These are phyloP conservation scores for Lachancea quebecensis DNA, from an alignment of 805 yeast species.

Conservation along the genomic window DNA sequence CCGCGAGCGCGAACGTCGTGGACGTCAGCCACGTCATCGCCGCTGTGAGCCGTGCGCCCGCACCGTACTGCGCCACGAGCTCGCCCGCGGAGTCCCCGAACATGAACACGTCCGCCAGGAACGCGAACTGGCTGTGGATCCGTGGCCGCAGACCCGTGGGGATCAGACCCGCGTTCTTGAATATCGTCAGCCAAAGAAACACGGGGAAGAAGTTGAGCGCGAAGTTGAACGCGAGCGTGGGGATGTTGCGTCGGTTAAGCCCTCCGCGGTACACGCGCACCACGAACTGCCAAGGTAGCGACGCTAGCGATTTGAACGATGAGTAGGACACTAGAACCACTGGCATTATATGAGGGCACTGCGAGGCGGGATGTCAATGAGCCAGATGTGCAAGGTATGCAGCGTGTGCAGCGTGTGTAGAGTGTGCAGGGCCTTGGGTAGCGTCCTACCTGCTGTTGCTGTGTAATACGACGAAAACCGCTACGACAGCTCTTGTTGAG, in stretches of 20 bases:
- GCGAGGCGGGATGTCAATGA: background rate
- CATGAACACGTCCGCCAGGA: constrained; percentile 24
- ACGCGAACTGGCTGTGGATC: constrained; percentile 45
- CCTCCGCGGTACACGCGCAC: constrained; percentile 18
- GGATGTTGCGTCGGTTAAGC: constrained; percentile 34
- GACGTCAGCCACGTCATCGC: constrained; percentile 12
- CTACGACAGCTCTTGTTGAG: too few relatives aligned
- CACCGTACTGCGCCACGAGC: constrained; percentile 17
- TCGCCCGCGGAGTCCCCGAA: constrained; percentile 30
- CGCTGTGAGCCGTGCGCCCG: constrained; percentile 7
- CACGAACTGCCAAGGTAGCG: constrained; percentile 3
- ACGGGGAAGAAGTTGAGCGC: constrained; percentile 46
- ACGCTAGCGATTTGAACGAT: constrained; percentile 3
- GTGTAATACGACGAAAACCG: too few relatives aligned
- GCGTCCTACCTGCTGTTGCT: too few relatives aligned
- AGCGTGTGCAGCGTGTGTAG: too few relatives aligned
- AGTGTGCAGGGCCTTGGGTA: too few relatives aligned
- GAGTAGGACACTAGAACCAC: background rate
- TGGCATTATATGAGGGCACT: background rate
- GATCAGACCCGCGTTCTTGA: constrained; percentile 52
- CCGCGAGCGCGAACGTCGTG: constrained; percentile 13
- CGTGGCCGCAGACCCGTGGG: constrained; percentile 49
- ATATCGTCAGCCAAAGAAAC: constrained; percentile 47
- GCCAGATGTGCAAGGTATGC: too few relatives aligned
- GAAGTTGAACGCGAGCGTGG: constrained; percentile 40